These are phyloP conservation scores for Russula foetens DNA, from an alignment of 768 basidiomycete species.

Conservation along the genomic window DNA sequence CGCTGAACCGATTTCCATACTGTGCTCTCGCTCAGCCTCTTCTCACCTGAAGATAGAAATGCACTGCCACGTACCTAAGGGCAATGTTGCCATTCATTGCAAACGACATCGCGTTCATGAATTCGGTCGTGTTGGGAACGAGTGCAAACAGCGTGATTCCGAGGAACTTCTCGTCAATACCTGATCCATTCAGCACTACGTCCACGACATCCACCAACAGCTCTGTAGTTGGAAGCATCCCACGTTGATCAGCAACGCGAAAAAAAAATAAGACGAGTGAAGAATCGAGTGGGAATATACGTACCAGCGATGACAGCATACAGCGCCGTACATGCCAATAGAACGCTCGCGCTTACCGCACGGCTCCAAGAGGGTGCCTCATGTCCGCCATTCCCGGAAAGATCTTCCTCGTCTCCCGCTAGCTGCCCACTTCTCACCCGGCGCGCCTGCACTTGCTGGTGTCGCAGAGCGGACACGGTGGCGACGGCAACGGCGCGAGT, in stretches of 20 bases:
- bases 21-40: conserved; percentile 27
- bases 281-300: conserved; percentile 24
- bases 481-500: conserved; percentile 91
- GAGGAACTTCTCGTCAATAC: conserved; percentile 95
- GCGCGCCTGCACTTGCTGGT: conserved; percentile 54
- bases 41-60: background rate
- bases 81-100: conserved; percentile 96
- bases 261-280: background rate
- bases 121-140: conserved; percentile 98
- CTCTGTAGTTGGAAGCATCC: conserved; percentile 42
- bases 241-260: background rate
- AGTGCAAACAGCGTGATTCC: conserved; percentile 95
- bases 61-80: conserved; percentile 52
- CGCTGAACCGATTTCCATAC: conserved; percentile 99
- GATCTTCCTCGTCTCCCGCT: conserved; percentile 35
- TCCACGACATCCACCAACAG: conserved; percentile 94
- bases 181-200: conserved; percentile 80
- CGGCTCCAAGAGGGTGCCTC: conserved; percentile 97
- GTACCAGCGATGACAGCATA: conserved; percentile 94
- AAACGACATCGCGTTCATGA: conserved; percentile 99
- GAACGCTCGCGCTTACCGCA: conserved; percentile 77
- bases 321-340: conserved; percentile 82
- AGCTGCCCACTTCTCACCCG: conserved; percentile 37
- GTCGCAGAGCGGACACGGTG: conserved; percentile 83
- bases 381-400: conserved; percentile 68